phyloP scores from a whole-genome alignment of 2,329 filamentous ascomycete genomes.

The Aureobasidium subglaciale region DNA sequence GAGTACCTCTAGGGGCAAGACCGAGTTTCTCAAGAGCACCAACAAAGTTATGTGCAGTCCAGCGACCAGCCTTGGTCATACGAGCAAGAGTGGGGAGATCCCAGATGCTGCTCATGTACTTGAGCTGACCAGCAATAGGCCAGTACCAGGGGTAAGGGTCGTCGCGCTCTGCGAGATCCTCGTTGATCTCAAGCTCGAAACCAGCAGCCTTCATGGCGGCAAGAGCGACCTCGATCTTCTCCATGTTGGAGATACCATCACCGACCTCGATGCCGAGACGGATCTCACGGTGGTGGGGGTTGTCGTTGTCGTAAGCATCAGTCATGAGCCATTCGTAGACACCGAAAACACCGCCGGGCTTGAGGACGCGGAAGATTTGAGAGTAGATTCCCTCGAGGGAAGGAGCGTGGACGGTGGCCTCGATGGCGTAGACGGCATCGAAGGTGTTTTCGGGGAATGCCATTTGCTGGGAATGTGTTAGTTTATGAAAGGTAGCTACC shows the following conservation, averaged over 20 bases:
- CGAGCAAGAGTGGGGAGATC: constrained; percentile 78
- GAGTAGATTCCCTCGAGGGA: constrained; percentile 85
- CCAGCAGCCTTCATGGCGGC: constrained; percentile 79
- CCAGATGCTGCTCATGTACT: constrained; percentile 69
- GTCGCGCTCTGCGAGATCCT: constrained; percentile 73
- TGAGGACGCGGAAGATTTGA: constrained; percentile 90
- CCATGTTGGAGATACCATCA: constrained; percentile 97
- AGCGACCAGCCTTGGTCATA: constrained; percentile 80
- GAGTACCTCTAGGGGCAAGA: constrained; percentile 73
- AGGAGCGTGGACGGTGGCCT: constrained; percentile 92
- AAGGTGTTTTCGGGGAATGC: constrained; percentile 86
- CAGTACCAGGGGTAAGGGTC: constrained; percentile 89
- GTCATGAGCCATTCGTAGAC: constrained; percentile 99
- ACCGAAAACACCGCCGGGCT: constrained; percentile 91
- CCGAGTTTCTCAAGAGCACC: constrained; percentile 67
- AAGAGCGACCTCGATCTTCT: constrained; percentile 72
- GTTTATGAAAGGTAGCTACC: constrained; percentile 11
- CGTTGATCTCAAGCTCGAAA: constrained; percentile 74
- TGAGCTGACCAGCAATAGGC: constrained; percentile 77
- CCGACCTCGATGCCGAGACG: constrained; percentile 92
- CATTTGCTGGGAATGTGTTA: constrained; percentile 61
- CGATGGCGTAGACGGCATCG: constrained; percentile 93
- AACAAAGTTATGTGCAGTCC: constrained; percentile 67
- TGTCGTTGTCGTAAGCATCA: constrained; percentile 83
- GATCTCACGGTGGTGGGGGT: constrained; percentile 79